Percentiles rank a stretch among this genome's conserved stretches.
Conservation (phyloP, 176 grass and related monocot species). For the Oryza glumipatula region DNA sequence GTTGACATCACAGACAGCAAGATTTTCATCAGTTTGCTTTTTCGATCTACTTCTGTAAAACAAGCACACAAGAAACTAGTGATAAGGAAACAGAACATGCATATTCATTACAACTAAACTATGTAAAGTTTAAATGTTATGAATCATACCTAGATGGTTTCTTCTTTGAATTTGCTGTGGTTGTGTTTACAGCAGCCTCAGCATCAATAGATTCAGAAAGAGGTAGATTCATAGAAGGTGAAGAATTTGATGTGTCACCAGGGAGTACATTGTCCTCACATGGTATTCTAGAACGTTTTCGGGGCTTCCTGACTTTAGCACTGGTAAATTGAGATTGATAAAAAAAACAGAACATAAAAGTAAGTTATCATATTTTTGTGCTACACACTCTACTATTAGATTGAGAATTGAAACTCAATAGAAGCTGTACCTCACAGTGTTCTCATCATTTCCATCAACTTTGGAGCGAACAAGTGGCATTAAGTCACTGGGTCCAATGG, state of each 20-base stretch:
- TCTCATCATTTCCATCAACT: conserved; percentile 37
- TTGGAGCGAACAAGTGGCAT: conserved; percentile 45
- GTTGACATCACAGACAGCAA: conserved; percentile 17
- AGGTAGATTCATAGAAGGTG: not conserved
- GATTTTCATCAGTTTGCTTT: conserved; percentile 20
- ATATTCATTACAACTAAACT: conserved; percentile 20
- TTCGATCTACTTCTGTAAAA: conserved; percentile 28
- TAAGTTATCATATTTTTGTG: not conserved
- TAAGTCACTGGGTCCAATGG: conserved; percentile 77
- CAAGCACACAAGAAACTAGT: conserved; percentile 27
- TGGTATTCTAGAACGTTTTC: conserved; percentile 30
- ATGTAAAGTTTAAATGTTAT: not conserved
- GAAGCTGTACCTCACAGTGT: conserved; percentile 53
- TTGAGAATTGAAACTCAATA: conserved; percentile 1
- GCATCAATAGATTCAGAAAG: not conserved
- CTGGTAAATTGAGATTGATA: not conserved
- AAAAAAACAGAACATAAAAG: no score
- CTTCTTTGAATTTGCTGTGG: conserved; percentile 18
- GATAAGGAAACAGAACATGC: not conserved
- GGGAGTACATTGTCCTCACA: not conserved
- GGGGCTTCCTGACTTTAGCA: conserved; percentile 34
- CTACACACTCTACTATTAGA: not conserved
- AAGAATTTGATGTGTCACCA: conserved; percentile 13
- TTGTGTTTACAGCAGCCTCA: conserved; percentile 12
- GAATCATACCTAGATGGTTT: conserved; percentile 28